Evolutionary conservation across 805 yeast species (phyloP), one percentile per base, ranked within the genome.

Genomic region (Schwanniomyces polymorphus): DNA sequence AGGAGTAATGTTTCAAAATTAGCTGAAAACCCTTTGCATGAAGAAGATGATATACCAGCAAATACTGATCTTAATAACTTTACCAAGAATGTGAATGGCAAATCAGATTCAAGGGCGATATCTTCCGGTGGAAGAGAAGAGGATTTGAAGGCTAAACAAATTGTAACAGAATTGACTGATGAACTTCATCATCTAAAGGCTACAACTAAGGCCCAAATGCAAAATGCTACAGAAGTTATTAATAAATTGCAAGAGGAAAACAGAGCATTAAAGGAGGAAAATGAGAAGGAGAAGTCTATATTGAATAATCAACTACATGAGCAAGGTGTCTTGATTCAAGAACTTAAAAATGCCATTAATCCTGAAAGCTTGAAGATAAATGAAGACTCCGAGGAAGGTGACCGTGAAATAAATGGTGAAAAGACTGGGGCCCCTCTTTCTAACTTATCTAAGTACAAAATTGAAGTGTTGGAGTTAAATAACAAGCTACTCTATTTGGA

Each of bases 201-300:
- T 3, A 51, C 68, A 1, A 59, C 76, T 21, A 74, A 72, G 47
- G 63, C 64, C 4, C 84, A 82, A 52, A 84, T 86, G 51, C 72
- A 68, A 42, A 67, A 72, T 42, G 91, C 91, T 0, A 78, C 82
- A 53, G 74, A 74, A 16, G 77, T 76, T 47, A 82, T 86, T 18
- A 63, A 63, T 18, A 56, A 57, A 17, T 66, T 86, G 29, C 88
- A 84, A 48, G 26, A 47, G 11, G 71, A 74, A 46, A 51, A 56
- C 43, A 16, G 28, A 14, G 33, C 41, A 2, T 41, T 57, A 25
- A 59, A 47, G 43, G 59, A 53, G 38, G 35, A 42, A 7, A 48
- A 48, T 44, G 48, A 45, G 42, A 45, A 38, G 18, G 45, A 39
- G n/a, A 51, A 51, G n/a, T 27, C 39, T 23, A 50, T 52, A 8